A percentile compares a stretch with the other conserved stretches of the same genome.
phyloP scores from a whole-genome alignment of 2,329 filamentous ascomycete species.

The Venturia pyrina region DNA sequence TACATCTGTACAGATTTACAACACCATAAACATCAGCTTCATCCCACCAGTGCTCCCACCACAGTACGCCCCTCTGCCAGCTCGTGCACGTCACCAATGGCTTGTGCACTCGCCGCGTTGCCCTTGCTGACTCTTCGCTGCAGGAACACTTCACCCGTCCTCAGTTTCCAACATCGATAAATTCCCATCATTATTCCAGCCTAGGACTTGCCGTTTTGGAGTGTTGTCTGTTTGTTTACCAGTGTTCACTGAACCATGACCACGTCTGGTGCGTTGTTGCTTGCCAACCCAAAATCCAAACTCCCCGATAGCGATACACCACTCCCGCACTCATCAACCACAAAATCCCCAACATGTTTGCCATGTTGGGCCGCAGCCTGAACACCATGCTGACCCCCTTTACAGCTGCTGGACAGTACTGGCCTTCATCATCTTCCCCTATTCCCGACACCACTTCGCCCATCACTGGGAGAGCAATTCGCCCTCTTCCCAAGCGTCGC shows the following conservation, averaged over 20 bases:
- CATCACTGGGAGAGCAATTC: slow-evolving; percentile 80
- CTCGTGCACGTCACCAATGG: background rate
- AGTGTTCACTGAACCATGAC: background rate
- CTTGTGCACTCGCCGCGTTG: background rate
- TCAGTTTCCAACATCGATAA: background rate
- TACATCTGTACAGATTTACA: background rate
- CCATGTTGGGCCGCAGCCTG: background rate
- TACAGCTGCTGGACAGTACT: slow-evolving; percentile 5
- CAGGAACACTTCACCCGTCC: slow-evolving; percentile 1
- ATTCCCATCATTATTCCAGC: background rate
- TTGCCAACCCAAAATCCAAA: background rate
- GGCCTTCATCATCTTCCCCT: slow-evolving; percentile 15
- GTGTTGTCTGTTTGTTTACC: background rate
- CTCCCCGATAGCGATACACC: background rate
- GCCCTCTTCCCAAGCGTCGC: slow-evolving; percentile 79
- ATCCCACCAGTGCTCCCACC: background rate
- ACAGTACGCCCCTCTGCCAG: background rate
- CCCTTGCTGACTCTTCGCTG: background rate
- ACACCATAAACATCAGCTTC: background rate
- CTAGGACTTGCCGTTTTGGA: background rate
- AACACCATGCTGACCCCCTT: slow-evolving; percentile 4
- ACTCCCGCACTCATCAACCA: slow-evolving; percentile 4
- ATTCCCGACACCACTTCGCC: slow-evolving; percentile 68
- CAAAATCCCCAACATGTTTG: background rate
- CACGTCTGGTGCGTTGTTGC: background rate